These are phyloP conservation scores for Claviceps maximensis DNA, from an alignment of 2,329 filamentous ascomycete species.

Conservation along the genomic window DNA sequence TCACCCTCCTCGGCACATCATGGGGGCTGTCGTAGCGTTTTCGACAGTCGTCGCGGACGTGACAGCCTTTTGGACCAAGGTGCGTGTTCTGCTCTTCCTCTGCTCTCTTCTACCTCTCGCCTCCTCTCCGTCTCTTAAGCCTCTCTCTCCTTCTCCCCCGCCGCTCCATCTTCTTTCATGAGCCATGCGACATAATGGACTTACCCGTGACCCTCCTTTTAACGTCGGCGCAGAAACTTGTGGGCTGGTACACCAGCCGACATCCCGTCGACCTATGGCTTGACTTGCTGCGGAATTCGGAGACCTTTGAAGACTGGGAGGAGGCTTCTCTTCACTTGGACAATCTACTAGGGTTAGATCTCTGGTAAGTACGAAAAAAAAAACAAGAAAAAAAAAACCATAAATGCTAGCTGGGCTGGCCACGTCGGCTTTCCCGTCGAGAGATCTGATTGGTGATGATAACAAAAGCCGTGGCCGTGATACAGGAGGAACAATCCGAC, in stretches of 20 bases:
- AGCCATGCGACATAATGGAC: conserved; percentile 9
- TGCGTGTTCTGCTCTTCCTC: conserved; percentile 19
- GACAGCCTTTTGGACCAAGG: conserved; percentile 47
- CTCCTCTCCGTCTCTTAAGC: background rate
- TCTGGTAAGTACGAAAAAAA: conserved; percentile 45
- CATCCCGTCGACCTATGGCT: conserved; percentile 53
- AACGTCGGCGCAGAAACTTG: conserved; percentile 43
- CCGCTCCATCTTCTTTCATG: background rate
- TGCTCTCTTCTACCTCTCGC: background rate
- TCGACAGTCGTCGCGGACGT: conserved; percentile 50
- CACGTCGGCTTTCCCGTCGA: no score
- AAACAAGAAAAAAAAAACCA: no score
- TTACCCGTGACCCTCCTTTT: conserved; percentile 9
- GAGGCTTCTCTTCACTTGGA: conserved; percentile 75
- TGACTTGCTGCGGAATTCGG: conserved; percentile 50
- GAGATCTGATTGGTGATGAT: background rate
- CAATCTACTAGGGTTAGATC: conserved; percentile 62
- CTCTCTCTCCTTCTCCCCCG: background rate
- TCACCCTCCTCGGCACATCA: conserved; percentile 23
- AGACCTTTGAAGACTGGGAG: conserved; percentile 75
- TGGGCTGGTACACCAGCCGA: conserved; percentile 53
- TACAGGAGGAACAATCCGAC: conserved; percentile 67
- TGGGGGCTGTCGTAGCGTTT: conserved; percentile 33
- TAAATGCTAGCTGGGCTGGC: no score
- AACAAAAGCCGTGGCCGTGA: background rate